A percentile compares a stretch with the other conserved stretches of the same genome.
Conservation (phyloP, 2,329 filamentous ascomycete species). For the Biscogniauxia sp. region DNA sequence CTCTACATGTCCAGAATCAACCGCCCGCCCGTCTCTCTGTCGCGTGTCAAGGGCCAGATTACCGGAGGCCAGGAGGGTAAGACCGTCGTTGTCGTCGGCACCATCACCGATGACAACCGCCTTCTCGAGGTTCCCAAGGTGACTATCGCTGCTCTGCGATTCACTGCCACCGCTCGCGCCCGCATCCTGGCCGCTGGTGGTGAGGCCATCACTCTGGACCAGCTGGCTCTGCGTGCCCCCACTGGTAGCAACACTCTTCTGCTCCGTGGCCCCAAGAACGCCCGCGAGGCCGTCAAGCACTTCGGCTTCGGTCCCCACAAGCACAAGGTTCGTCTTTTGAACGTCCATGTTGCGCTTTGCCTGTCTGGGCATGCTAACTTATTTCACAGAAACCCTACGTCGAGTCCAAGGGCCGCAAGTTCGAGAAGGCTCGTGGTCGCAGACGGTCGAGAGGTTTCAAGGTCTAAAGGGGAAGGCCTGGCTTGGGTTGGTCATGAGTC, state of each 20-base stretch:
- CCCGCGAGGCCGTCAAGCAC: conserved; percentile 97
- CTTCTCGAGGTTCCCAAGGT: conserved; percentile 88
- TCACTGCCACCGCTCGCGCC: conserved; percentile 93
- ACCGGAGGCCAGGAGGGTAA: conserved; percentile 68
- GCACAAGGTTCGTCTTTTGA: conserved; percentile 72
- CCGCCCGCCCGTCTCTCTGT: conserved; percentile 91
- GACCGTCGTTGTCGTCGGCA: conserved; percentile 91
- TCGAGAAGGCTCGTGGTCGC: conserved; percentile 98
- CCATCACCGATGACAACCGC: conserved; percentile 97
- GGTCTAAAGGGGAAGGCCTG: conserved; percentile 70
- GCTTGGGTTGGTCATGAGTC: conserved; percentile 29
- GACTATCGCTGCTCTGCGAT: conserved; percentile 89
- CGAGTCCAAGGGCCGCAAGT: conserved; percentile 99
- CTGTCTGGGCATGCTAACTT: conserved; percentile 31
- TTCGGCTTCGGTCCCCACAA: conserved; percentile 98
- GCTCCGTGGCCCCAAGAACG: conserved; percentile 96
- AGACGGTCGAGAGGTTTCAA: conserved; percentile 99
- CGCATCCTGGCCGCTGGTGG: conserved; percentile 92
- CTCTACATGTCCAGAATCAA: conserved; percentile 99
- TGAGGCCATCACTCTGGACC: conserved; percentile 92
- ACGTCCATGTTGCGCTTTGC: not conserved
- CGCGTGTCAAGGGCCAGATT: conserved; percentile 75
- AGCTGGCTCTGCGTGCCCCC: conserved; percentile 91
- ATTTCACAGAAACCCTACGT: conserved; percentile 82
- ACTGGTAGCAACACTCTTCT: conserved; percentile 97